Evolutionary conservation across 2,329 filamentous ascomycete genomes (phyloP).

Genomic region (Colletotrichum sidae): DNA sequence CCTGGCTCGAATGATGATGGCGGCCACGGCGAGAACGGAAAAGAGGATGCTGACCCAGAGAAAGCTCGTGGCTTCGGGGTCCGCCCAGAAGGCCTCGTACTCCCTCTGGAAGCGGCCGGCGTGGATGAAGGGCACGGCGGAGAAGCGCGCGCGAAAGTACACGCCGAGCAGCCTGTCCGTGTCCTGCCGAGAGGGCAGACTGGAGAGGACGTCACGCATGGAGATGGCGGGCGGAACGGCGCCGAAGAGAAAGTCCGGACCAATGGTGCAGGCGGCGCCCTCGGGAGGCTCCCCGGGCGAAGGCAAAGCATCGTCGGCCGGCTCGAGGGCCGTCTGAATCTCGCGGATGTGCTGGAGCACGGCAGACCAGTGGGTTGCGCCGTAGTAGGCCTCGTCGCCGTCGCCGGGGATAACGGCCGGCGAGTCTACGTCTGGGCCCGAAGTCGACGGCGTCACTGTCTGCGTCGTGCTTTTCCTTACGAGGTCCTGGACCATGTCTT

Average conservation of each 20-base stretch:
- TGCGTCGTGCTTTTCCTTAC: constrained; percentile 34
- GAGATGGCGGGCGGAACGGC: constrained; percentile 42
- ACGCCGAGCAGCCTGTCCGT: constrained; percentile 50
- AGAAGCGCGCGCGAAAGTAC: constrained; percentile 55
- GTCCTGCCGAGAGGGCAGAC: constrained; percentile 50
- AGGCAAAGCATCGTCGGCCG: constrained; percentile 4
- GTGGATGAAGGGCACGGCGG: constrained; percentile 53
- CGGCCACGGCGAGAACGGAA: constrained; percentile 57
- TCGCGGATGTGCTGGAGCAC: constrained; percentile 56
- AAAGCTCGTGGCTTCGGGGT: constrained; percentile 52
- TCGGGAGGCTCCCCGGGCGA: constrained; percentile 12
- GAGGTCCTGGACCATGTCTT: constrained; percentile 54
- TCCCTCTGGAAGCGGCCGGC: constrained; percentile 58
- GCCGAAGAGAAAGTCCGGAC: constrained; percentile 49
- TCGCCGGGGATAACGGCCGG: constrained; percentile 8
- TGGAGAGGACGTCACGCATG: constrained; percentile 46
- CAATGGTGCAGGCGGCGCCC: constrained; percentile 38
- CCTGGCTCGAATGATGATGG: constrained; percentile 49
- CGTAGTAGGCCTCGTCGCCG: constrained; percentile 45
- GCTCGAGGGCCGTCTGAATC: constrained; percentile 51
- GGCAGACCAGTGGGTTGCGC: constrained; percentile 54
- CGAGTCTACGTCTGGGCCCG: constrained; percentile 10
- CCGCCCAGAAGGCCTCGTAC: constrained; percentile 60
- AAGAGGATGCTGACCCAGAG: constrained; percentile 65
- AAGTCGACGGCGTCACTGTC: constrained; percentile 15